Conservation (phyloP, 176 grass and related monocot genomes). For the Paspalum vaginatum region DNA sequence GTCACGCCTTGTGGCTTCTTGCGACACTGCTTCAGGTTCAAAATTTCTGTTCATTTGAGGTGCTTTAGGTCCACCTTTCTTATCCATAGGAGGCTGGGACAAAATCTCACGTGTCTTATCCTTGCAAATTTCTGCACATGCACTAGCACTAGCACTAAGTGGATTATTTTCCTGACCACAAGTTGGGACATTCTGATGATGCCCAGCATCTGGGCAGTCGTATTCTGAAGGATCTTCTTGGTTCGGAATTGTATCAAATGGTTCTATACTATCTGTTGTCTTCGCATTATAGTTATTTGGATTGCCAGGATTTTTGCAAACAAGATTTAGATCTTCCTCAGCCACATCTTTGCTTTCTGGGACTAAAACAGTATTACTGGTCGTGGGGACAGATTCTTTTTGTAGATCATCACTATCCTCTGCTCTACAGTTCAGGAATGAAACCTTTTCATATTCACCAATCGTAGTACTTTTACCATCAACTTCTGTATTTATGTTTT, state of each 20-base stretch:
- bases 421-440: constrained; percentile 21
- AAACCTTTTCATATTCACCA: constrained; percentile 35
- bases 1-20: not conserved
- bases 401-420: constrained; percentile 41
- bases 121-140: constrained; percentile 2
- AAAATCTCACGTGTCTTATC: constrained; percentile 10
- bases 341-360: constrained; percentile 5
- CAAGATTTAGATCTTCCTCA: constrained; percentile 39
- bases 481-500: constrained; percentile 8
- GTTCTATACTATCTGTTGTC: constrained; percentile 4
- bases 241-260: constrained; percentile 1
- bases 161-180: constrained; percentile 23
- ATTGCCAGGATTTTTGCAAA: not conserved
- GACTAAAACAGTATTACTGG: constrained; percentile 11
- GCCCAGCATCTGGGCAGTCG: constrained; percentile 5
- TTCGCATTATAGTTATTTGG: constrained; percentile 17
- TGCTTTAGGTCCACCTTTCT: not conserved
- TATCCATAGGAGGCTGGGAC: constrained; percentile 15
- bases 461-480: constrained; percentile 8
- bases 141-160: not conserved
- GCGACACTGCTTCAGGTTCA: constrained; percentile 27
- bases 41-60: constrained; percentile 24
- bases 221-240: constrained; percentile 32
- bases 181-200: constrained; percentile 22
- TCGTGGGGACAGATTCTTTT: constrained; percentile 24